Percentiles rank a stretch among this genome's conserved stretches.
These are phyloP conservation scores for Sugiyamaella xylanicola DNA, from an alignment of 1,139 yeast species.

Conservation along the genomic window DNA sequence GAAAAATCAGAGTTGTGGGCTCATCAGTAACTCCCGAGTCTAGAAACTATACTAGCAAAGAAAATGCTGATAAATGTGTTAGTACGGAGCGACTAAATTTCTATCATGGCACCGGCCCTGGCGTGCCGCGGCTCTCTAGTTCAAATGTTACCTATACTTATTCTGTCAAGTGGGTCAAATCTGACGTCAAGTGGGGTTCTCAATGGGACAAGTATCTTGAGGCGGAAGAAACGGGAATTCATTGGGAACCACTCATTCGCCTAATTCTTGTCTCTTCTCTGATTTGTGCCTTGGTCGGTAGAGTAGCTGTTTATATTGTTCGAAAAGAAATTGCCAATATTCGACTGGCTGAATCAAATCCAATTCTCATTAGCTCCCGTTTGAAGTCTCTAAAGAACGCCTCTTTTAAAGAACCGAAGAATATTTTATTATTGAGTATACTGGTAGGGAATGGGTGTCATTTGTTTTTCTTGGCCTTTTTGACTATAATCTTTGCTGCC, in stretches of 20 bases:
- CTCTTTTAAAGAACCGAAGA: slow-evolving; percentile 81
- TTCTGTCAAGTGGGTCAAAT: slow-evolving; percentile 64
- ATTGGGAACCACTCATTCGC: slow-evolving; percentile 89
- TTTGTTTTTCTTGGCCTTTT: slow-evolving; percentile 70
- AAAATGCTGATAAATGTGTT: slow-evolving; percentile 39
- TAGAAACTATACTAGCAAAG: slow-evolving; percentile 49
- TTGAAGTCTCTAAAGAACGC: slow-evolving; percentile 97
- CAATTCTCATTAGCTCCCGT: slow-evolving; percentile 90
- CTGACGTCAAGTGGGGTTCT: slow-evolving; percentile 94
- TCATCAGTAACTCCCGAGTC: slow-evolving; percentile 75
- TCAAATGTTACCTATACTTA: slow-evolving; percentile 57
- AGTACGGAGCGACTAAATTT: no score
- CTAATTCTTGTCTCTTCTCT: slow-evolving; percentile 78
- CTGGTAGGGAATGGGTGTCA: slow-evolving; percentile 88
- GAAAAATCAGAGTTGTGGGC: slow-evolving; percentile 84
- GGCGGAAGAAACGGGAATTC: slow-evolving; percentile 86
- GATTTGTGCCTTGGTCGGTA: slow-evolving; percentile 75
- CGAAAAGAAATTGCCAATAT: slow-evolving; percentile 83
- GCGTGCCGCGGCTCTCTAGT: no score
- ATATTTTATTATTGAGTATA: slow-evolving; percentile 71
- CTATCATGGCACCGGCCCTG: no score
- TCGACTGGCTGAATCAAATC: slow-evolving; percentile 77
- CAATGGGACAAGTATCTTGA: slow-evolving; percentile 97
- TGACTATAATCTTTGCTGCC: slow-evolving; percentile 78
- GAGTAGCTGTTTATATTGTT: slow-evolving; percentile 75